Evolutionary conservation across 1,139 yeast species (phyloP), one percentile per base, ranked within the genome.

Genomic region (Protomyces arabidopsidicola): DNA sequence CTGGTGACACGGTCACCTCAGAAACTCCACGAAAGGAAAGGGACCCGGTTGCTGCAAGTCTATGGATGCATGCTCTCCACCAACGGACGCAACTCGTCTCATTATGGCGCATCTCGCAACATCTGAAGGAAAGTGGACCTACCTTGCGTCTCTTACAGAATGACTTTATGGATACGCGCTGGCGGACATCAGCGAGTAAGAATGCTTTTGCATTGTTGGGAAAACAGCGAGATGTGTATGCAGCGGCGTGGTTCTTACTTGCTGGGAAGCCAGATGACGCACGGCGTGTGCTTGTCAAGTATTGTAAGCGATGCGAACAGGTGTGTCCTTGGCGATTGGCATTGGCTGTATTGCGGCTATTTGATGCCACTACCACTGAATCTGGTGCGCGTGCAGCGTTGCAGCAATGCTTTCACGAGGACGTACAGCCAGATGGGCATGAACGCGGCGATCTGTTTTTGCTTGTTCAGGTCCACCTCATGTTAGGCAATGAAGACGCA

Each of bases 141-240:
- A 88, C 93, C 83, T 70, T 90, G 63, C 85, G 81, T 70, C 87
- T 93, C 70, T 77, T 93, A 70, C 78, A 79, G 22, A 87, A 91
- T 72, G 95, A 95, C 72, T 93, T 91, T 71, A 76, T 76, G 1
- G 82, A 84, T 64, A 79, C 81, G 10, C 78, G 97, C 59, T 91
- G 97, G 97, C 81, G 79, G 69, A 81, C 89, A 0, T 97, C 97
- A 0, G 97, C 98, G 0, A 76, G 84, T 71, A 93, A 93, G 71
- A 93, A 93, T 75, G 98, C 98, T 0, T 93, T 84, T 77, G 98
- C 90, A 0, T 76, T 93, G 53, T 75, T 93, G 67, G 90, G 98
- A 65, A 89, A 90, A 71, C 98, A 90, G 73, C 78, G 98, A 53
- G 89, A 82, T 71, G 70, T 55, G 36, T 95, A 91, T 74, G 95